These are phyloP conservation scores for Tetracladium marchalianum DNA, from an alignment of 495 filamentous ascomycete genomes.

Conservation along the genomic window DNA sequence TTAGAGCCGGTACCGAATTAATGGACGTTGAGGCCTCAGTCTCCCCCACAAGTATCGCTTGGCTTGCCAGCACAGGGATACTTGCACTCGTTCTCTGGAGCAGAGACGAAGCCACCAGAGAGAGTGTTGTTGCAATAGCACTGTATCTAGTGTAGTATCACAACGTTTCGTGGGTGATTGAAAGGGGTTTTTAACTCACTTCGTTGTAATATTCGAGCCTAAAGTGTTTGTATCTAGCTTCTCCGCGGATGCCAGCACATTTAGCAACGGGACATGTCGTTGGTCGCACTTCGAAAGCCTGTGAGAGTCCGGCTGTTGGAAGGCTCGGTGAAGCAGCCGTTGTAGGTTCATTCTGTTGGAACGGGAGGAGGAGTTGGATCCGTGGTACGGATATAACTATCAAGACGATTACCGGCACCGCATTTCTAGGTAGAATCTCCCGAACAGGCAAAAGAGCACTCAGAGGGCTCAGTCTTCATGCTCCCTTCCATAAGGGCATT, in stretches of 20 bases:
- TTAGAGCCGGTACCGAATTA: neutral
- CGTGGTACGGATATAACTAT: neutral
- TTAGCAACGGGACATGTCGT: constrained; percentile 1
- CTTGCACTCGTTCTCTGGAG: neutral
- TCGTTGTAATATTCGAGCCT: neutral
- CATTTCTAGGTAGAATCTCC: constrained; percentile 5
- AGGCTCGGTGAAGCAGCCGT: constrained; percentile 19
- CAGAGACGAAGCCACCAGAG: neutral
- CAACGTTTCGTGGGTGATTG: neutral
- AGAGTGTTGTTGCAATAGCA: constrained; percentile 1
- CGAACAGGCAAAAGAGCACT: constrained; percentile 4
- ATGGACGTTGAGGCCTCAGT: neutral
- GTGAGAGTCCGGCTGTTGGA: constrained; percentile 16
- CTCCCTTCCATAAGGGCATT: constrained; percentile 29
- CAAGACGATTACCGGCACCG: constrained; percentile 7
- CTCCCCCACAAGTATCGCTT: neutral
- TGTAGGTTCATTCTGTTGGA: neutral
- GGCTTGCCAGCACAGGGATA: neutral
- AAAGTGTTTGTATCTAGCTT: neutral
- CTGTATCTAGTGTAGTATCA: neutral
- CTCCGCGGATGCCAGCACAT: neutral
- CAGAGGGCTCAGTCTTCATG: constrained; percentile 18
- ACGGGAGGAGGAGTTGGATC: neutral
- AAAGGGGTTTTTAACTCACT: neutral
- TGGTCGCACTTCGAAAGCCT: constrained; percentile 4